A percentile compares a stretch with the other conserved stretches of the same genome.
phyloP scores from a whole-genome alignment of 1,284 basidiomycete genomes.

The Singerocomus inundabilis region DNA sequence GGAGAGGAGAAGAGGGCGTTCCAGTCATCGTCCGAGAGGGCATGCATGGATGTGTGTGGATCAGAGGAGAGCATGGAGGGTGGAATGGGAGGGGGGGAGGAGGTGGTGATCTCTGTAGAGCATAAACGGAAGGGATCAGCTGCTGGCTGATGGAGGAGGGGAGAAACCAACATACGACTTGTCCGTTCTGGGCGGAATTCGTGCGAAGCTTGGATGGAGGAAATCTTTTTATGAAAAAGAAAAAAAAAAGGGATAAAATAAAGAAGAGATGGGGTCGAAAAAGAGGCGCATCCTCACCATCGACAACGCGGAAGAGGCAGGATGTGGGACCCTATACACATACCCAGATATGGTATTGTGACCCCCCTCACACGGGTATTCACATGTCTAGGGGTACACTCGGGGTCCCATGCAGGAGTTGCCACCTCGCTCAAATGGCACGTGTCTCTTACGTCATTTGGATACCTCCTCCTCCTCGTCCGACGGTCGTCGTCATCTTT shows the following conservation, averaged over 20 bases:
- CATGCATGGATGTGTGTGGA: conserved; percentile 32
- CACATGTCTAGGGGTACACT: conserved; percentile 27
- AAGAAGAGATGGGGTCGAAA: conserved; percentile 3
- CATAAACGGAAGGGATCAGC: conserved; percentile 1
- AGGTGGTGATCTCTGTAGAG: conserved; percentile 5
- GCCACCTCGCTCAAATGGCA: too few relatives aligned
- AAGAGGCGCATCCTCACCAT: conserved; percentile 2
- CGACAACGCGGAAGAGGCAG: conserved; percentile 27
- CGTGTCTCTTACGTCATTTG: conserved; percentile 24
- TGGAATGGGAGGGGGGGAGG: not conserved
- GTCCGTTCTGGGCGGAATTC: conserved; percentile 9
- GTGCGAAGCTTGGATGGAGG: not conserved
- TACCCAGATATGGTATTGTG: conserved; percentile 1
- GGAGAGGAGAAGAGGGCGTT: conserved; percentile 53
- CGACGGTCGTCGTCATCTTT: not conserved
- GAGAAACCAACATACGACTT: conserved; percentile 10
- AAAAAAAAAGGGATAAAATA: not conserved
- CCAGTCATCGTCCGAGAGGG: conserved; percentile 49
- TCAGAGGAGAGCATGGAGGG: conserved; percentile 14
- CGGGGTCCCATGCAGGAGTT: conserved; percentile 15
- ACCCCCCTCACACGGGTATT: conserved; percentile 21
- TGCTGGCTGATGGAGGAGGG: not conserved
- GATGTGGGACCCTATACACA: conserved; percentile 1
- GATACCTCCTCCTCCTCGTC: not conserved
- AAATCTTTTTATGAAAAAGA: conserved; percentile 16